Conservation (phyloP, 306 rosid genomes). For the Fagus sylvatica region DNA sequence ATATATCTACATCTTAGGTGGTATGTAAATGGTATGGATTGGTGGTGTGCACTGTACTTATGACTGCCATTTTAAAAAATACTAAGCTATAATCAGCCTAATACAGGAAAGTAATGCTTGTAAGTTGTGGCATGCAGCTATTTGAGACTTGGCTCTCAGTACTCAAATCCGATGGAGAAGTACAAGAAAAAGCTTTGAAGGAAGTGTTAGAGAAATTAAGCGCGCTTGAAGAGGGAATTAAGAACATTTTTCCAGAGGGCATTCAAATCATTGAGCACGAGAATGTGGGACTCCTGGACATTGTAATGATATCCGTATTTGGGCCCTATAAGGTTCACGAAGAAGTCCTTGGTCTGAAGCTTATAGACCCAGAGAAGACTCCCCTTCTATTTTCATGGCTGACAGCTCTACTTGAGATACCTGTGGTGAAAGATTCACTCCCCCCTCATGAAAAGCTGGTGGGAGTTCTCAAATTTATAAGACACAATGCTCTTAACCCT, state of each 20-base stretch:
- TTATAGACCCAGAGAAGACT: slow-evolving; percentile 19
- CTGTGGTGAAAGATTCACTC: not conserved
- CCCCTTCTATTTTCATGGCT: slow-evolving; percentile 28
- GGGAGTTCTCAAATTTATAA: slow-evolving; percentile 10
- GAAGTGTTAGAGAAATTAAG: slow-evolving; percentile 14
- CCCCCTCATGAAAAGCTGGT: slow-evolving; percentile 32
- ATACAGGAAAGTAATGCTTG: not conserved
- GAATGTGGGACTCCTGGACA: slow-evolving; percentile 26
- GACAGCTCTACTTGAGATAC: slow-evolving; percentile 13
- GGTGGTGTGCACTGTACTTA: no score
- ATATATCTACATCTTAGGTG: no score
- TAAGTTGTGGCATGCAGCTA: slow-evolving; percentile 14
- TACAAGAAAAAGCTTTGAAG: slow-evolving; percentile 25
- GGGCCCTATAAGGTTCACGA: slow-evolving; percentile 23
- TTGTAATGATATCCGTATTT: slow-evolving; percentile 14
- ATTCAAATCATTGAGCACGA: slow-evolving; percentile 6
- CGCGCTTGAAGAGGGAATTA: slow-evolving; percentile 29
- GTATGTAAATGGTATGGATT: no score
- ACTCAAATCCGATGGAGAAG: slow-evolving; percentile 20
- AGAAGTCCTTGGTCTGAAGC: slow-evolving; percentile 31
- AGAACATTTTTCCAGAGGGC: slow-evolving; percentile 10
- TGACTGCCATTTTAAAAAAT: no score
- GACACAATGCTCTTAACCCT: slow-evolving; percentile 7
- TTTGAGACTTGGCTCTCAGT: not conserved
- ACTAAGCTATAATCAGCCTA: no score